Evolutionary conservation across 805 yeast species (phyloP), one percentile per base, ranked within the genome.

Genomic region (Scheffersomyces spartinae): DNA sequence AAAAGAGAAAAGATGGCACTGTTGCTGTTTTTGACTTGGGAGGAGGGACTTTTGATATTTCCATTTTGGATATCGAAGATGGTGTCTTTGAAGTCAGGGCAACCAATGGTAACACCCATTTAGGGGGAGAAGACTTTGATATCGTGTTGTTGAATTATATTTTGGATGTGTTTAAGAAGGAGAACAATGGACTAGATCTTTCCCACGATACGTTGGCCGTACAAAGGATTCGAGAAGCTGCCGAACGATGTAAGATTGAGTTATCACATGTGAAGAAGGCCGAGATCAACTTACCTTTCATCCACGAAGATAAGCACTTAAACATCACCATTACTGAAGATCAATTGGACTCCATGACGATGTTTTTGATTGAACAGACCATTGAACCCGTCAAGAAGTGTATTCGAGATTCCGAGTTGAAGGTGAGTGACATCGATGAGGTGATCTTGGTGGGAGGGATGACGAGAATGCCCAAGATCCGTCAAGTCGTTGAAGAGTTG

Each of bases 111-210:
- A 78, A 80, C 49, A 78, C 88, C 12, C 88, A 78, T 54, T 61
- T 80, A 39, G 93, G 93, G 39, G 93, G 93, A 33, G 88, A 80
- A 51, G 93, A 80, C 54, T 77, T 79, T 47, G 93, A 80, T 55
- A 74, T 71, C 39, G 59, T 78, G 26, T 55, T 80, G 12, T 57
- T 71, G 37, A 49, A 63, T 20, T 55, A 73, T 52, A 72, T 80
- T 27, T 49, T 78, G 17, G 71, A 69, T 13, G 54, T 52, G 18
- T 77, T 79, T 55, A 55, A 72, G 45, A 45, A 55, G 28, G 66
- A 68, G 38, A 61, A 68, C 15, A 71, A 73, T 30, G 54, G 68
- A 29, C 25, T 52, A 15, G 76, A 76, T 47, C 45, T 77, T 16
- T 55, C 63, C 37, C 32, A 43, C 16, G 69, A 74, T 39, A 59